Evolutionary conservation across 129 eudicot genomes (phyloP).

Genomic region (Daucus carota): DH1_v3.0 NC_030381.2:54557001-54557500

Average conservation of each 20-base stretch:
- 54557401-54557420: no score
- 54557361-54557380: neutral
- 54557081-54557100: no score
- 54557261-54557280: neutral
- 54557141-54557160: neutral
- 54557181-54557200: neutral
- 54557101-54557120: neutral
- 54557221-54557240: neutral
- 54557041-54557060: no score
- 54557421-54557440: no score
- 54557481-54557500: constrained; percentile 54
- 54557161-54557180: neutral
- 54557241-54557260: neutral
- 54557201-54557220: neutral
- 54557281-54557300: no score
- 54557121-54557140: neutral
- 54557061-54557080: no score
- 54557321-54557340: neutral
- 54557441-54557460: constrained; percentile 5
- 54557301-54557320: neutral
- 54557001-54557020: no score
- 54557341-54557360: neutral
- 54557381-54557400: neutral
- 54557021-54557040: no score
- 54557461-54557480: constrained; percentile 45